Conservation (phyloP, 305 asterid species). For the Solanum aculeatissimum region DNA sequence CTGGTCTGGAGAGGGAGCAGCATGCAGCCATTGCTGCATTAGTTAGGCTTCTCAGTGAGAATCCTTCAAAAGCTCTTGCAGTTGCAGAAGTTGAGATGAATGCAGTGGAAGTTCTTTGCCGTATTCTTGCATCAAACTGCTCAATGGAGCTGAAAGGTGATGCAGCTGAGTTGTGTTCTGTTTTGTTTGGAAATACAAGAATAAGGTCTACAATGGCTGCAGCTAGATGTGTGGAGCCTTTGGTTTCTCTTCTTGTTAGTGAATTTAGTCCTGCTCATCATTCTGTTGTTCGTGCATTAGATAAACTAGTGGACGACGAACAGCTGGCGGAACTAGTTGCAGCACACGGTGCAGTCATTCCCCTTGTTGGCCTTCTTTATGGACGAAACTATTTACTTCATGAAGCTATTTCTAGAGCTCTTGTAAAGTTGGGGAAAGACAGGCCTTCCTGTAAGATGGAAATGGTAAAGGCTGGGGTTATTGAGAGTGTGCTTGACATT, state of each 20-base stretch:
- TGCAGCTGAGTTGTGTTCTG: conserved; percentile 74
- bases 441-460: conserved; percentile 95
- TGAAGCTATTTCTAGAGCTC: conserved; percentile 87
- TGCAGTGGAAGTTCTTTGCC: conserved; percentile 88
- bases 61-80: conserved; percentile 89
- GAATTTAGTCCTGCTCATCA: conserved; percentile 80
- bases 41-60: conserved; percentile 80
- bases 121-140: conserved; percentile 72
- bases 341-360: conserved; percentile 94
- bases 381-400: conserved; percentile 79
- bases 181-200: conserved; percentile 68
- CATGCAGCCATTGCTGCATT: conserved; percentile 99
- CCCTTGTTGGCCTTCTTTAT: conserved; percentile 82
- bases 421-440: conserved; percentile 92
- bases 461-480: conserved; percentile 93
- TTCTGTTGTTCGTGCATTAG: conserved; percentile 85
- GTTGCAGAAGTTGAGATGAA: conserved; percentile 98
- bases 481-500: conserved; percentile 72
- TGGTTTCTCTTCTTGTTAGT: conserved; percentile 65
- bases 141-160: conserved; percentile 85
- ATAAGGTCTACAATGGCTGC: conserved; percentile 76
- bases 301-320: conserved; percentile 85
- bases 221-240: conserved; percentile 79
- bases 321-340: conserved; percentile 95
- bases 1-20: conserved; percentile 98